Base-by-base conservation (phyloP, 2,329 filamentous ascomycete genomes). In the Kalmusia sp. region DNA sequence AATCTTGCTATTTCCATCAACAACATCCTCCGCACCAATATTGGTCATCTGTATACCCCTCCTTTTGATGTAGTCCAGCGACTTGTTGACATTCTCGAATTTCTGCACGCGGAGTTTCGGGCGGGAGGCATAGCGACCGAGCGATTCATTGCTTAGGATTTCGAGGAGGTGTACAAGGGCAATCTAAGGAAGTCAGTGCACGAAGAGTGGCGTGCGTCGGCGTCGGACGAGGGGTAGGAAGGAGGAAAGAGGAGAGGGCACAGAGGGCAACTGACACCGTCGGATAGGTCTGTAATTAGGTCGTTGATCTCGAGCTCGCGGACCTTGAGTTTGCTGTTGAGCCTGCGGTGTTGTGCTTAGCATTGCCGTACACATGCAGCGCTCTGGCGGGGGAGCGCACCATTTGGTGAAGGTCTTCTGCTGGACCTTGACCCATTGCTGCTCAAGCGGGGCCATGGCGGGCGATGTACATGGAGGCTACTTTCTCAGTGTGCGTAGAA, bases 391-490 rank as follows among this genome's bases (percentile, higher is more conserved):
- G 49, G 49, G 58, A 41, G 71, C 78, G 67, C 70, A 91, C 89
- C 95, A 99, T 91, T 98, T 99, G 54, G 93, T 96, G 77, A 99
- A 99, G 24, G 95, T 99, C 84, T 98, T 99, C 77, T 98, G 90
- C 81, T 98, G 93, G 77, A 96, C 92, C 71, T 82, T 84, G 67
- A 87, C 80, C 84, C 84, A 87, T 76, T 84, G 82, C 78, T 85
- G 83, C 76, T 87, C 84, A 69, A 80, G 77, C 65, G 79, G 77
- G 57, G 75, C 74, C 74, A 77, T 77, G 54, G 51, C 51, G 59
- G 60, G 52, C 57, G 34, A 55, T 62, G 63, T 62, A 62, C 69
- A 73, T 73, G 60, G 61, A 59, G 56, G 39, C 44, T 47, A 54
- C 49, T 55, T 40, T 34, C n/a, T 44, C 17, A 14, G n/a, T 43